Evolutionary conservation across 192 early-diverging fungal species (phyloP), one percentile per base, ranked within the genome.

Genomic region (Rhizophagus prolifer): DNA sequence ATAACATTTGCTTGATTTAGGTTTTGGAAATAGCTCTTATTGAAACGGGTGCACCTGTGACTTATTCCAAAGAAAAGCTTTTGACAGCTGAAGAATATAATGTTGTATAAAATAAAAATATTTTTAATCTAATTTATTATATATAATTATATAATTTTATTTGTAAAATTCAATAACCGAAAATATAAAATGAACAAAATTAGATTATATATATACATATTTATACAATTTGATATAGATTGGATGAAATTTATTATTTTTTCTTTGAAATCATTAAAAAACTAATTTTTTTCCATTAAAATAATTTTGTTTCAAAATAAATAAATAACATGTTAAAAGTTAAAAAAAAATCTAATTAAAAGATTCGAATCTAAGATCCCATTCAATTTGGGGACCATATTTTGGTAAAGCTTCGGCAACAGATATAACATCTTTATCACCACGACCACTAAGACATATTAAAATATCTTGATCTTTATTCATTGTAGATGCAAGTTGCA

Each of bases 361-460:
- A 54, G 47, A 54, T 54, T 54, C 47, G 25, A 62, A 62, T 25
- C 61, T 23, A 9, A 62, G 26, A 78, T 94, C 91, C 97, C 96
- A 98, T 63, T 91, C 95, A 81, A 99, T 99, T 82, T 92, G 84
- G 10, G 93, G 94, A 25, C 97, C 96, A 71, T 97, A 85, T 73
- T 85, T 94, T 13, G 97, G 96, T 74, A 99, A 83, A 14, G 90
- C 90, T 82, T 97, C 95, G 8, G 92, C 93, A 44, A 99, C 96
- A 16, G 94, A 94, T 76, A 92, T 83, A 78, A 99, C 94, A 81
- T 99, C 97, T 87, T 98, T 99, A 88, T 99, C 97, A 71, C 97
- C 97, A 50, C 97, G 89, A 41, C 97, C 96, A 78, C 90, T 92
- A 47, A 99, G 81, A 76, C 95, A 96, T 58, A 99, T 89, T 19